Conservation (phyloP, 352 stramenopile species). For the Phytophthora megakarya region DNA sequence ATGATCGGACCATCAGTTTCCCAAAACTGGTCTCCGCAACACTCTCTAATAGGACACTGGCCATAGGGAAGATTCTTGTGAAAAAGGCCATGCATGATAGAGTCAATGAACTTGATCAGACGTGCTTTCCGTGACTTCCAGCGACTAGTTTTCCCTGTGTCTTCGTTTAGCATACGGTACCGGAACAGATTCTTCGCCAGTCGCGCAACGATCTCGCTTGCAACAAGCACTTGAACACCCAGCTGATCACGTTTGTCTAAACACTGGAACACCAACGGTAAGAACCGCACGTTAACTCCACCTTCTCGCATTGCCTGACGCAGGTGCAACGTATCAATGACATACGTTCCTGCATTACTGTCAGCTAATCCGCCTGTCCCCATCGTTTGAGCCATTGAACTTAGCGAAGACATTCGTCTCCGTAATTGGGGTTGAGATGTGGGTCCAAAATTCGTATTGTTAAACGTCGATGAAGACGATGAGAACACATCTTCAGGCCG, state of each 20-base stretch:
- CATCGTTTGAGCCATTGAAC: constrained; percentile 36
- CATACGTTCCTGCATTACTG: constrained; percentile 53
- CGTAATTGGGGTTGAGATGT: constrained; percentile 28
- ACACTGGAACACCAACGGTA: constrained; percentile 69
- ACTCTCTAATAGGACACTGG: constrained; percentile 40
- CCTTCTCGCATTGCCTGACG: constrained; percentile 58
- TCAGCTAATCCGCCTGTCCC: constrained; percentile 15
- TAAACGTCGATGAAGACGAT: constrained; percentile 8
- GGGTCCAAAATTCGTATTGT: constrained; percentile 18
- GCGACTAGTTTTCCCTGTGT: constrained; percentile 41
- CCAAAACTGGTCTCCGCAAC: constrained; percentile 75
- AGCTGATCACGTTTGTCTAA: constrained; percentile 47
- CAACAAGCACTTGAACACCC: constrained; percentile 61
- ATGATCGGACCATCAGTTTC: constrained; percentile 65
- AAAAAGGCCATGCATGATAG: constrained; percentile 71
- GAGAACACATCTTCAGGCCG: constrained; percentile 32
- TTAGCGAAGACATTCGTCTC: constrained; percentile 50
- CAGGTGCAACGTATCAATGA: constrained; percentile 71
- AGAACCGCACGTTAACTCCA: constrained; percentile 70
- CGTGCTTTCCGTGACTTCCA: constrained; percentile 64
- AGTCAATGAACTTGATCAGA: constrained; percentile 68
- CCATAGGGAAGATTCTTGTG: constrained; percentile 45
- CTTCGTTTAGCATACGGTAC: constrained; percentile 61
- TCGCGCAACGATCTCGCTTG: constrained; percentile 69
- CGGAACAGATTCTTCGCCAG: constrained; percentile 79